phyloP scores from a whole-genome alignment of 441 rosid genomes.

The Biscutella laevigata region DNA sequence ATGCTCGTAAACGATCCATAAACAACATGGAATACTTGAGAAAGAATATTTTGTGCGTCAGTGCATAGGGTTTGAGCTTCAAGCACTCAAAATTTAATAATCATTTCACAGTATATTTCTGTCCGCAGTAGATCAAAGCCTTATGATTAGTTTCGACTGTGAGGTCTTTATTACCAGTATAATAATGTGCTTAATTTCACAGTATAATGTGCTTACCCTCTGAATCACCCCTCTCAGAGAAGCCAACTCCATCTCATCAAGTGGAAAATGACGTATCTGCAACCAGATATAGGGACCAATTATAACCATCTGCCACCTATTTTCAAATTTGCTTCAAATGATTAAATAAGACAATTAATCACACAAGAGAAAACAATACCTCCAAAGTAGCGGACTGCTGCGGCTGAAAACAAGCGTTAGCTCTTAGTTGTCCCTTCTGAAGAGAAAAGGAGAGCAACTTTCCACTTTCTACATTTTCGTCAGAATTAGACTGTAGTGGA shows the following conservation, averaged over 20 bases:
- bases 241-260: conserved; percentile 96
- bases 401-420: conserved; percentile 63
- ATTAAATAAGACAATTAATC: conserved; percentile 1
- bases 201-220: conserved; percentile 54
- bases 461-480: conserved; percentile 59
- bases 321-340: not conserved
- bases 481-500: conserved; percentile 47
- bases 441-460: conserved; percentile 67
- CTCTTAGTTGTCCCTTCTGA: conserved; percentile 92
- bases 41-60: too few relatives aligned
- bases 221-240: conserved; percentile 89
- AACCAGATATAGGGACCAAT: conserved; percentile 19
- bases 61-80: too few relatives aligned
- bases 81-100: too few relatives aligned
- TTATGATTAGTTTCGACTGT: too few relatives aligned
- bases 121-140: too few relatives aligned
- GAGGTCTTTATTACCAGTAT: too few relatives aligned
- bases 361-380: conserved; percentile 39
- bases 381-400: conserved; percentile 83
- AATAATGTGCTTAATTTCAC: too few relatives aligned
- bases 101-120: too few relatives aligned
- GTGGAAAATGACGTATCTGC: conserved; percentile 86
- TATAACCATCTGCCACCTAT: not conserved
- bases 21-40: too few relatives aligned
- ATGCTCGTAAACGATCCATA: too few relatives aligned